Base-by-base conservation (phyloP, 176 grass and related monocot genomes). In the Oryza coarctata region DNA sequence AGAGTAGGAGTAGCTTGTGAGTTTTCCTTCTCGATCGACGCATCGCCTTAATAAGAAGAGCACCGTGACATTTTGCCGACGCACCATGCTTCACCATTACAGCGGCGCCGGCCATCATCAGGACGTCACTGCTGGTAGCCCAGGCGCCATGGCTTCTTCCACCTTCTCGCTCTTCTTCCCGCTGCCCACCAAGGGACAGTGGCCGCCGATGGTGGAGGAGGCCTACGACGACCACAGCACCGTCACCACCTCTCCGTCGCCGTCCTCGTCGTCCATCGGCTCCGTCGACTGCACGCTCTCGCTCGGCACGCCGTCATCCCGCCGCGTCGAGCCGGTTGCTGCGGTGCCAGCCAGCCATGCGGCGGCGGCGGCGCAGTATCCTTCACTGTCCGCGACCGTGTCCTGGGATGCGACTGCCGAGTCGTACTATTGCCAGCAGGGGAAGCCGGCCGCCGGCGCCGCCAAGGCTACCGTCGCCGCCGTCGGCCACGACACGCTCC, bases 251-350 rank as follows among this genome's bases (percentile, higher is more conserved):
- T 62, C 74, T 0, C 61, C 83, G 2, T 79, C 88, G 11, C 79
- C 88, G 1, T 86, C 88, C 1, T 83, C 83, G 2, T 76, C 88
- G 0, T 82, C 83, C 44, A 13, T 73, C 3, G 79, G 74, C 13
- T 90, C 80, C 2, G 93, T 99, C 1, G 96, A 99, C 86, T 99
- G 96, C 84, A 95, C 96, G 31, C 87, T 99, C 35, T 99, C 96
- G 15, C 91, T 99, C 35, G 91, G 96, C 30, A 99, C 85, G 20
- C 91, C 93, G 2, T 95, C 93, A 0, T 88, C 93, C 4, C 89
- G 92, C 40, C 75, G 57, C 25, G 71, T 78, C 13, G 75, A 80
- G 31, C 40, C 0, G 6, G 47, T 7, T 11, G 6, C 39, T 1
- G 62, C 36, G n/a, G n/a, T n/a, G 23, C 67, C 10, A 12, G 12